Percentiles rank a stretch among this genome's conserved stretches.
phyloP scores from a whole-genome alignment of 2,329 filamentous ascomycete genomes.

The Pseudogymnoascus sp. region DNA sequence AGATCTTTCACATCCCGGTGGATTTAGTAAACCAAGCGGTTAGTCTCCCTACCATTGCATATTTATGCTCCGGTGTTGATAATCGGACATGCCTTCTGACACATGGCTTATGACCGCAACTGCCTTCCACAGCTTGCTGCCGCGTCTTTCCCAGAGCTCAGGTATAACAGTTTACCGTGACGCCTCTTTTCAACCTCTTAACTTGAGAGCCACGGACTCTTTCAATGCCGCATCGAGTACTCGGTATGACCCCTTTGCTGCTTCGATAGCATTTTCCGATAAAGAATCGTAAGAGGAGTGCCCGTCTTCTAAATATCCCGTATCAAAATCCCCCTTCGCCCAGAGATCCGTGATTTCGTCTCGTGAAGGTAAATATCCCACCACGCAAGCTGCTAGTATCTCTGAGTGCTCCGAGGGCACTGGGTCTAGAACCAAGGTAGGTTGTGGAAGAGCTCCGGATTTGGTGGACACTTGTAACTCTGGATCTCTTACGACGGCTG shows the following conservation, averaged over 20 bases:
- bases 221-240: constrained; percentile 54
- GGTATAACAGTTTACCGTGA: not conserved
- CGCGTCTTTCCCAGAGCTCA: not conserved
- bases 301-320: constrained; percentile 33
- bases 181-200: not conserved
- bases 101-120: constrained; percentile 2
- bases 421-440: constrained; percentile 65
- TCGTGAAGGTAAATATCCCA: constrained; percentile 76
- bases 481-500: constrained; percentile 56
- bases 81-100: constrained; percentile 1
- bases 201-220: constrained; percentile 41
- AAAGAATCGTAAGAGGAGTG: constrained; percentile 41
- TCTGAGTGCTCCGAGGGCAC: constrained; percentile 70
- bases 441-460: constrained; percentile 19
- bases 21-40: not conserved
- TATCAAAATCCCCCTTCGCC: constrained; percentile 66
- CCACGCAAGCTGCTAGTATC: constrained; percentile 75
- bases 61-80: not conserved
- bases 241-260: constrained; percentile 48
- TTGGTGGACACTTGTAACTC: constrained; percentile 20
- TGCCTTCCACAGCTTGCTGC: not conserved
- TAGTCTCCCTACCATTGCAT: not conserved
- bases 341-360: constrained; percentile 94
- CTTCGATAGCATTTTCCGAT: constrained; percentile 55
- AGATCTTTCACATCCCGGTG: not conserved